These are phyloP conservation scores for Jackrogersella multiformis DNA, from an alignment of 495 filamentous ascomycete species.

Conservation along the genomic window DNA sequence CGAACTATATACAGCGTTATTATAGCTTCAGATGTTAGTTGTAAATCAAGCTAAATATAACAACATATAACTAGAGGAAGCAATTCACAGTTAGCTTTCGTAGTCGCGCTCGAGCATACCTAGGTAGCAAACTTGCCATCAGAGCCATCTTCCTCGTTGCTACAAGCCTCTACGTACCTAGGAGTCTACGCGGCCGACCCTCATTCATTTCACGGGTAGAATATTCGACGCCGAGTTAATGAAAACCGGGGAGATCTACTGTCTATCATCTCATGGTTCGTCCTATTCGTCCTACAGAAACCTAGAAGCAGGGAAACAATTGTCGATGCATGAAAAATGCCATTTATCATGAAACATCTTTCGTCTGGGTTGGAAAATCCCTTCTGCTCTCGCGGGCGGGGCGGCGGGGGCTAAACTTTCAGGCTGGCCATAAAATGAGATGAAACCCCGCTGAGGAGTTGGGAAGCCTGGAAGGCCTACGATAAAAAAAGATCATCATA, in stretches of 20 bases:
- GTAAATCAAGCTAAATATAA: not conserved
- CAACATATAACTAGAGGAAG: not conserved
- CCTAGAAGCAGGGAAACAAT: conserved; percentile 6
- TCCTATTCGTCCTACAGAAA: not conserved
- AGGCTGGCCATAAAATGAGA: not conserved
- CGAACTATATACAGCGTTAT: conserved; percentile 8
- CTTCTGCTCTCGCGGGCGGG: conserved; percentile 13
- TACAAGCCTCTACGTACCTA: too few species aligned
- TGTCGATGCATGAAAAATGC: conserved; percentile 17
- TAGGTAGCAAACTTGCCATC: too few species aligned
- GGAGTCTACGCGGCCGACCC: too few species aligned
- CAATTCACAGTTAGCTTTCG: not conserved
- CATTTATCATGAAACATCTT: conserved; percentile 26
- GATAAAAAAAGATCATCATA: not conserved
- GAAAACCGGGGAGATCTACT: conserved; percentile 6
- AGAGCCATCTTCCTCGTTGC: not conserved
- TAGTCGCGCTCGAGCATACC: too few species aligned
- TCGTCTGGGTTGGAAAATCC: conserved; percentile 20
- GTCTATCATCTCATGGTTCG: not conserved
- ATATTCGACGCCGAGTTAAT: not conserved
- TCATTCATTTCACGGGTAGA: not conserved
- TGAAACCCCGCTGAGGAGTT: not conserved
- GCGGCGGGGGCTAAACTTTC: conserved; percentile 4
- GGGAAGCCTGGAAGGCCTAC: conserved; percentile 1
- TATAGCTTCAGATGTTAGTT: conserved; percentile 4